Conservation (phyloP, 257 asterid species). For the Ballota nigra region DNA sequence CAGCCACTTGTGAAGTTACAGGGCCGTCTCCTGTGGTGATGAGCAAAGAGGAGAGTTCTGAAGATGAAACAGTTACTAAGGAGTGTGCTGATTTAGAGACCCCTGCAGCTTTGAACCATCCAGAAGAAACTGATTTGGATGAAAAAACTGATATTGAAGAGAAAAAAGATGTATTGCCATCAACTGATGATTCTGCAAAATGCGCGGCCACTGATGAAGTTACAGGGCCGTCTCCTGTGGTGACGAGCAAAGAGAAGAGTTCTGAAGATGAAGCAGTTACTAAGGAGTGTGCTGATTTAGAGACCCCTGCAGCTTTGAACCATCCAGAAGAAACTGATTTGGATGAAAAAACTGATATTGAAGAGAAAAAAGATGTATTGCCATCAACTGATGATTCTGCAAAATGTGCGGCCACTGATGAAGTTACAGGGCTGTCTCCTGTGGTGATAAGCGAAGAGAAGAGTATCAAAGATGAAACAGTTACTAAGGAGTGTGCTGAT, state of each 20-base stretch:
- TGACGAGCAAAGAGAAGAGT: neutral
- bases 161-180: slow-evolving; percentile 24
- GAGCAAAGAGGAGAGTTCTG: slow-evolving; percentile 19
- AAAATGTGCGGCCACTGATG: neutral
- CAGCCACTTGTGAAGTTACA: slow-evolving; percentile 9
- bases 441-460: neutral
- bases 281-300: slow-evolving; percentile 16
- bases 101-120: slow-evolving; percentile 22
- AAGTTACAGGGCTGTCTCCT: neutral
- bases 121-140: slow-evolving; percentile 30
- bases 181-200: slow-evolving; percentile 11
- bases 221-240: neutral
- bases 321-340: slow-evolving; percentile 33
- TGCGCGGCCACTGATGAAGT: neutral
- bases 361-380: slow-evolving; percentile 22
- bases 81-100: slow-evolving; percentile 16
- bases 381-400: slow-evolving; percentile 15
- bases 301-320: slow-evolving; percentile 16
- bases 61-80: slow-evolving; percentile 24
- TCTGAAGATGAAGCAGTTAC: neutral
- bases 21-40: slow-evolving; percentile 12
- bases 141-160: slow-evolving; percentile 15
- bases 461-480: neutral
- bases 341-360: slow-evolving; percentile 15
- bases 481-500: slow-evolving; percentile 14